These are phyloP conservation scores for Globisporangium perplexum DNA, from an alignment of 352 stramenopile genomes.

Conservation along the genomic window DNA sequence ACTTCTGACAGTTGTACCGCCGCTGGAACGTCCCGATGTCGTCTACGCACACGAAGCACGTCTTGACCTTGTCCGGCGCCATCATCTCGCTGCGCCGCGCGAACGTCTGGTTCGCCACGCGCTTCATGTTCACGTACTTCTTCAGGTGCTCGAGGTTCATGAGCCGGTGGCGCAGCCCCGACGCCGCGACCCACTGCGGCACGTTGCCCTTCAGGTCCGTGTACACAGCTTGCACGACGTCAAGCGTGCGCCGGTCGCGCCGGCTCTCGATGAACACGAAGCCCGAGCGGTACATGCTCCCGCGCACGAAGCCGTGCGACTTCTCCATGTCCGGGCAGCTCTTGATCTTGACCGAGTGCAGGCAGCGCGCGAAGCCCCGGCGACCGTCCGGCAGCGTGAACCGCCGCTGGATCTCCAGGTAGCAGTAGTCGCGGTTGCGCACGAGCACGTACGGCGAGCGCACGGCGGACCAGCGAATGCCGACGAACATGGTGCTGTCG, in stretches of 20 bases:
- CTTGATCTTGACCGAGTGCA: conserved; percentile 85
- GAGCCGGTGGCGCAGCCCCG: conserved; percentile 50
- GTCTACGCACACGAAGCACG: conserved; percentile 75
- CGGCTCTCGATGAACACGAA: conserved; percentile 75
- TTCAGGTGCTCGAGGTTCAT: conserved; percentile 77
- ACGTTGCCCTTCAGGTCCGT: conserved; percentile 79
- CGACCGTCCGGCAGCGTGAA: conserved; percentile 54
- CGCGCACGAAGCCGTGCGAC: conserved; percentile 65
- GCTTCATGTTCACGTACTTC: conserved; percentile 80
- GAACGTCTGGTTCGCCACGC: conserved; percentile 69
- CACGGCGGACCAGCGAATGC: conserved; percentile 71
- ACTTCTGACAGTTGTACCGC: conserved; percentile 84
- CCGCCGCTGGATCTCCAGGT: conserved; percentile 68
- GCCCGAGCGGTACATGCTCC: conserved; percentile 79
- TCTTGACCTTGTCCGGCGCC: conserved; percentile 62
- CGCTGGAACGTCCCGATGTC: conserved; percentile 77
- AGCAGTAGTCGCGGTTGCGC: conserved; percentile 73
- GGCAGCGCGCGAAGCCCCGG: conserved; percentile 60
- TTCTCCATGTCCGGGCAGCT: conserved; percentile 81
- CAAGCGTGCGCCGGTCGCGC: conserved; percentile 63
- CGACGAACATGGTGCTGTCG: conserved; percentile 60
- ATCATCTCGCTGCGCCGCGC: conserved; percentile 58
- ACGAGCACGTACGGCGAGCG: conserved; percentile 69
- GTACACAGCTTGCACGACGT: conserved; percentile 78
- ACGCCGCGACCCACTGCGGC: conserved; percentile 56